Base-by-base conservation (phyloP, 140 eudicot species). In the Ambrosia hybrid region DNA sequence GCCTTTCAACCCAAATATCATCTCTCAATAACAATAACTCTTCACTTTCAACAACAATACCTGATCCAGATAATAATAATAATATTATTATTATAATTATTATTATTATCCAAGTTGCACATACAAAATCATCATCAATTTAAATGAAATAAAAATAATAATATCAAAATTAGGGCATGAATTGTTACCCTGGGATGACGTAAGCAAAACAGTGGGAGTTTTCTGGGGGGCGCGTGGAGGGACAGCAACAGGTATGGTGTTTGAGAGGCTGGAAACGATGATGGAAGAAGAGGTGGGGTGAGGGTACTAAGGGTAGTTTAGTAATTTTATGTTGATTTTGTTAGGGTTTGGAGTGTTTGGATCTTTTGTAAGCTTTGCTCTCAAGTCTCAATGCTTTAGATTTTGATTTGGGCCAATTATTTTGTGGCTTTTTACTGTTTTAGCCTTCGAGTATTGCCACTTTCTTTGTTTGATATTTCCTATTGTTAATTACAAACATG, bases 131-230 rank as follows among this genome's bases (percentile, higher is more conserved):
- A 14, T 33, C 3, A 60, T n/a, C 26, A 13, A 67, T 37, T 39
- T 58, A 9, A 49, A 79, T 68, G 38, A 67, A 37, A 37, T 9
- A 68, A 4, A 3, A 49, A 0, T 12, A 49, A 12, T 12, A 49
- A 12, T 12, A 49, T 49, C 3, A 1, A 4, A 49, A 49, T 11
- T 9, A 49, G 13, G 3, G 14, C 14, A 10, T 49, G 55, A 12
- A 49, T 10, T 17, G 41, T 78, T 78, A 79, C 83, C 48, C 73
- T 78, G 11, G 65, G 51, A 78, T 16, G 74, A 67, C 71, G 74
- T 65, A 57, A 51, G 60, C 60, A 33, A 57, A 48, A 57, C 55
- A 10, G 55, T 49, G 55, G 14, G 10, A 10, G 55, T 3, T 49
- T 49, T 49, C 57, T 51, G 60, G 55, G 79, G 16, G 83, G 83